Percentiles rank a stretch among this genome's conserved stretches.
phyloP scores from a whole-genome alignment of 2,329 filamentous ascomycete genomes.

The Zymoseptoria crescenta region DNA sequence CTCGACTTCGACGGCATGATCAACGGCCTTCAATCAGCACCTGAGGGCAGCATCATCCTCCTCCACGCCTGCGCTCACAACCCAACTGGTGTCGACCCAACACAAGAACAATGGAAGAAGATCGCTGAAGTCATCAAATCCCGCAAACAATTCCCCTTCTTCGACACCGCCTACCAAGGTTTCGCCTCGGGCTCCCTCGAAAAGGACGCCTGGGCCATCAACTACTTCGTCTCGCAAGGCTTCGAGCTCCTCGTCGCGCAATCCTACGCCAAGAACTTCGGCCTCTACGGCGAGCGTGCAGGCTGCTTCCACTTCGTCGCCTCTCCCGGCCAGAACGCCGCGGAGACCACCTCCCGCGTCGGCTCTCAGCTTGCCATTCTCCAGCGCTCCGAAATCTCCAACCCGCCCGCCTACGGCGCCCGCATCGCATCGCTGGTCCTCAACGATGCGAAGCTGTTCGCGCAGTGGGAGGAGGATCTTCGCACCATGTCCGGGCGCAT shows the following conservation, averaged over 20 bases:
- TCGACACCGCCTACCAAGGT: constrained; percentile 95
- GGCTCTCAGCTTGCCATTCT: constrained; percentile 86
- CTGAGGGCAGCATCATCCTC: constrained; percentile 74
- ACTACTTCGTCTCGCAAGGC: constrained; percentile 88
- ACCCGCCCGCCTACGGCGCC: constrained; percentile 89
- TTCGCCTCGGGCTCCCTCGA: constrained; percentile 87
- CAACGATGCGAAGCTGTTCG: constrained; percentile 73
- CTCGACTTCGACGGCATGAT: constrained; percentile 91
- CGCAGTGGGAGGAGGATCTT: constrained; percentile 88
- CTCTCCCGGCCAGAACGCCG: constrained; percentile 59
- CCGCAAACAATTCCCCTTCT: constrained; percentile 91
- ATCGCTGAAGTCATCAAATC: constrained; percentile 68
- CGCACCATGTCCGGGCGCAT: constrained; percentile 93
- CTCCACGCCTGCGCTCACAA: constrained; percentile 97
- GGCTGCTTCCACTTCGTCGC: constrained; percentile 95
- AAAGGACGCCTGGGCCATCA: constrained; percentile 83
- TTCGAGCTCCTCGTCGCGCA: constrained; percentile 55
- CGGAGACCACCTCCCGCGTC: constrained; percentile 55
- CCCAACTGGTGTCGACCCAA: constrained; percentile 93
- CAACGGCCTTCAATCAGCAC: constrained; percentile 58
- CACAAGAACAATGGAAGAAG: constrained; percentile 87
- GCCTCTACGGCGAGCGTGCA: constrained; percentile 90
- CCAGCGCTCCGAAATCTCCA: constrained; percentile 94
- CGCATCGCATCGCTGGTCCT: constrained; percentile 78
- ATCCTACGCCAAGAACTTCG: constrained; percentile 53